Evolutionary conservation across 805 yeast genomes (phyloP).

Genomic region (Wickerhamomyces chambardii): DNA sequence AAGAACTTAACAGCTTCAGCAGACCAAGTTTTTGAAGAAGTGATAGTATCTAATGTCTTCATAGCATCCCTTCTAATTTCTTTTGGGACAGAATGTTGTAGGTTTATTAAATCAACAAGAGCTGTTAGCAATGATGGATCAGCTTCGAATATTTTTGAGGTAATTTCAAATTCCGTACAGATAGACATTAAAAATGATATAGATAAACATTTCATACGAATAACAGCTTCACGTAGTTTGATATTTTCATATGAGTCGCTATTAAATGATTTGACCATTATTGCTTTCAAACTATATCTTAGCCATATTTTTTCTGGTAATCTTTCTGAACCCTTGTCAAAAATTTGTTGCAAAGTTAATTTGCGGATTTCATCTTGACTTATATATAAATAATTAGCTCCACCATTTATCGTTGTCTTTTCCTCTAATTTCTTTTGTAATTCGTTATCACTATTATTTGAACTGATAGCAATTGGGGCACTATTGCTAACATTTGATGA

Average conservation of each 20-base stretch:
- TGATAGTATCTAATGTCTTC: slow-evolving; percentile 59
- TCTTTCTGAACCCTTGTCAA: slow-evolving; percentile 44
- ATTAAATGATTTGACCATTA: slow-evolving; percentile 67
- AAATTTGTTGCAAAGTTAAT: slow-evolving; percentile 49
- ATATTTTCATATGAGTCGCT: slow-evolving; percentile 43
- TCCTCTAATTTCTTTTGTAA: neutral
- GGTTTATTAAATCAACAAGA: slow-evolving; percentile 63
- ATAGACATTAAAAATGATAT: slow-evolving; percentile 55
- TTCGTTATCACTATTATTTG: too few relatives aligned
- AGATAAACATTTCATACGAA: slow-evolving; percentile 57
- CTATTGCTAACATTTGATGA: slow-evolving; percentile 7
- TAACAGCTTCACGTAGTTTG: slow-evolving; percentile 45
- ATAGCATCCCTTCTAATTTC: slow-evolving; percentile 52
- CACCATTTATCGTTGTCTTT: slow-evolving; percentile 10
- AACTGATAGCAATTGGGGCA: slow-evolving; percentile 3
- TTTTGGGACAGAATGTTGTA: slow-evolving; percentile 46
- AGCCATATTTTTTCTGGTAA: slow-evolving; percentile 59
- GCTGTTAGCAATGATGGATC: slow-evolving; percentile 66
- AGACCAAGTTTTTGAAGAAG: slow-evolving; percentile 61
- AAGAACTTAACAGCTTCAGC: slow-evolving; percentile 68
- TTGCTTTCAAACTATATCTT: slow-evolving; percentile 51
- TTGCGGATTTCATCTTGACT: slow-evolving; percentile 49
- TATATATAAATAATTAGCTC: slow-evolving; percentile 41
- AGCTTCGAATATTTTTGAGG: slow-evolving; percentile 58
- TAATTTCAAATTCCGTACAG: slow-evolving; percentile 46